A percentile compares a stretch with the other conserved stretches of the same genome.
Conservation (phyloP, 1,139 yeast species). For the Blastobotrys proliferans region DNA sequence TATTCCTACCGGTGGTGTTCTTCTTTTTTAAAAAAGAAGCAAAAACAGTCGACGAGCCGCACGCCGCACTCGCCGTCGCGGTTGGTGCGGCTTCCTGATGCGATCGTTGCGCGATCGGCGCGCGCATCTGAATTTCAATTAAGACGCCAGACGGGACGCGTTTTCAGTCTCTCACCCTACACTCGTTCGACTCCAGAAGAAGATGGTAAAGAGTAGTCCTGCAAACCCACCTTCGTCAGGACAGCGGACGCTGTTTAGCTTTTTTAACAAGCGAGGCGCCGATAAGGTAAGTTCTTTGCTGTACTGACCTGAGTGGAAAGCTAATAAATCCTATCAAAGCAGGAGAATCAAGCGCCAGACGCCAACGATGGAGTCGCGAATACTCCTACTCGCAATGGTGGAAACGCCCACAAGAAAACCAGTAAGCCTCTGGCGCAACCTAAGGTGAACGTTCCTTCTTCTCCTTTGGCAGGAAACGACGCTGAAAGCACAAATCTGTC, state of each 20-base stretch:
- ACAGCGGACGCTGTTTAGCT: constrained; percentile 25
- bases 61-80: too few species aligned
- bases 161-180: neutral
- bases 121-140: neutral
- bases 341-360: constrained; percentile 16
- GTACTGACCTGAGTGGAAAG: too few species aligned
- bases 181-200: neutral
- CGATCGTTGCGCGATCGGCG: too few species aligned
- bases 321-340: neutral
- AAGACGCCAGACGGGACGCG: neutral
- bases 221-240: constrained; percentile 12
- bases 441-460: neutral
- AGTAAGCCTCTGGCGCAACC: neutral
- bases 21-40: too few species aligned
- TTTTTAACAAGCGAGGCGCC: constrained; percentile 19
- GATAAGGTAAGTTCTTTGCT: constrained; percentile 6
- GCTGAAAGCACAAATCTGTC: neutral
- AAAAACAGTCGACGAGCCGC: too few species aligned
- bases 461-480: neutral
- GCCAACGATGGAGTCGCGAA: constrained; percentile 1
- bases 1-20: too few species aligned
- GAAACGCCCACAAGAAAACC: constrained; percentile 1
- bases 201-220: constrained; percentile 9
- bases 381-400: constrained; percentile 3
- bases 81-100: too few species aligned